A percentile compares a stretch with the other conserved stretches of the same genome.
Conservation (phyloP, 345 rosid species). For the Excoecaria agallocha region DNA sequence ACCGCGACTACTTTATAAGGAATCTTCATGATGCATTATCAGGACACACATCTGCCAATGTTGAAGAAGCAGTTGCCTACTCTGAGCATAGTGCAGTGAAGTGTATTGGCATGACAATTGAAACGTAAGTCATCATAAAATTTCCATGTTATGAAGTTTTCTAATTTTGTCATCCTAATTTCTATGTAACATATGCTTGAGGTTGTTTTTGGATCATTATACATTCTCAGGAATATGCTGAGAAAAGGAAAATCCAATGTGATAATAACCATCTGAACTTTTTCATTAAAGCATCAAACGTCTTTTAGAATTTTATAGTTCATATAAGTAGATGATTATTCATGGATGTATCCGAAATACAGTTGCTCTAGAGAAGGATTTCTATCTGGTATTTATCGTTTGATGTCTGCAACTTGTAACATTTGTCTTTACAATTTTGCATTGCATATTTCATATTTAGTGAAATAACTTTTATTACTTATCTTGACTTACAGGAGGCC, state of each 20-base stretch:
- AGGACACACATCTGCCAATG: conserved; percentile 90
- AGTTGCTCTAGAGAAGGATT: neutral
- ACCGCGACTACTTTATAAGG: conserved; percentile 86
- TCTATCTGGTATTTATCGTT: neutral
- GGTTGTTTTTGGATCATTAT: conserved; percentile 2
- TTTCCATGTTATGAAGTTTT: conserved; percentile 1
- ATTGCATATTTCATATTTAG: neutral
- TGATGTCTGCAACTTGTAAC: conserved; percentile 2
- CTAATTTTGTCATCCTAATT: neutral
- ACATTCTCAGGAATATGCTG: neutral
- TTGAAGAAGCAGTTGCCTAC: conserved; percentile 94
- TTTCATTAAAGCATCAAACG: neutral
- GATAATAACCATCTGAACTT: neutral
- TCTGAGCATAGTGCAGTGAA: conserved; percentile 91
- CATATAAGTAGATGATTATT: conserved; percentile 3
- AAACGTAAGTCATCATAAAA: conserved; percentile 64
- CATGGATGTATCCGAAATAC: neutral
- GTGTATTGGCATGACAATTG: conserved; percentile 99
- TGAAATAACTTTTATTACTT: neutral
- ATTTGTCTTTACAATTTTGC: conserved; percentile 4
- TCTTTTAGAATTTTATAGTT: neutral
- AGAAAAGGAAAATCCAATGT: neutral
- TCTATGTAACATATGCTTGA: neutral
- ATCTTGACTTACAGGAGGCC: conserved; percentile 65
- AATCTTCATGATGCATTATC: conserved; percentile 98